Base-by-base conservation (phyloP, 1,284 basidiomycete species). In the Fomitopsis schrenkii region DNA sequence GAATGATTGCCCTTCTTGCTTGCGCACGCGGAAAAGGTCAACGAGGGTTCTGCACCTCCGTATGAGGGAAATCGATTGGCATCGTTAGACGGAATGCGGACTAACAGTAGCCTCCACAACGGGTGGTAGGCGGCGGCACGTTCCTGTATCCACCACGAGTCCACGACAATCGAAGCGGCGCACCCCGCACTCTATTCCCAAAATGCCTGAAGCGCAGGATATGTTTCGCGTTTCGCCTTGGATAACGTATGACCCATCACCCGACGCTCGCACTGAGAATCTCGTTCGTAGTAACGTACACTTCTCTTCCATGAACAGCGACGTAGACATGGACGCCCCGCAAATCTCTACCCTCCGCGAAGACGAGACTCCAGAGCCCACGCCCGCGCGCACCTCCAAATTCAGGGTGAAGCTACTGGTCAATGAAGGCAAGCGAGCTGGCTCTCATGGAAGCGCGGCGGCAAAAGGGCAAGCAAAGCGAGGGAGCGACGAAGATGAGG, bases 261-360 rank as follows among this genome's bases (percentile, higher is more conserved):
- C 63, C 60, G 63, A 66, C 55, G 46, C 60, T 28, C 54, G 56
- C 36, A 61, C 56, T 54, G 60, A 66, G 50, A 59, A 59, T 45
- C 64, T 60, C 54, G 57, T 40, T 30, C 61, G 56, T 54, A 63
- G 60, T 56, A 57, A 66, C 55, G 30, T 58, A 45, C 61, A 58
- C 59, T 58, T 58, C 55, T 63, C 36, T 53, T 59, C 54, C 45
- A 72, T 72, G 69, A 63, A 71, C 57, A 71, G 75, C 45, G 74
- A 76, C 63, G 64, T 73, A 50, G 85, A 88, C 65, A 90, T 91
- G 87, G 90, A 91, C 55, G 87, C 89, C 36, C 90, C 90, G 44
- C 85, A 85, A 67, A 92, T 92, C 59, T 91, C 90, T 33, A 91
- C 86, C 36, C 81, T 92, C 30, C 79, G 79, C 36, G 87, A 90